phyloP scores from a whole-genome alignment of 371 early-diverging fungal species.

The Mortierella polycephala region DNA sequence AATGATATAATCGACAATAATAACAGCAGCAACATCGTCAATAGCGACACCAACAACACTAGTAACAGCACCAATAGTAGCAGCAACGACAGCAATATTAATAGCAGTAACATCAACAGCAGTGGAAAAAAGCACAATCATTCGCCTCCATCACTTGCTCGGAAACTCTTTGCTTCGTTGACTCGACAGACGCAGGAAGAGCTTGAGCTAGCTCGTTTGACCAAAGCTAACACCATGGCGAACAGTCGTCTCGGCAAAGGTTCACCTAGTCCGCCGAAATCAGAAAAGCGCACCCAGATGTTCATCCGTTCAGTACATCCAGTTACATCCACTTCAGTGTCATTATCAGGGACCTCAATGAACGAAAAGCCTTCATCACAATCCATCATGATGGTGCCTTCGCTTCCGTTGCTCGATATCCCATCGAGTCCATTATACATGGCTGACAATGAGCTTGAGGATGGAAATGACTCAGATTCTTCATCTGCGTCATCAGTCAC shows the following conservation, averaged over 20 bases:
- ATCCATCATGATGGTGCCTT: not conserved
- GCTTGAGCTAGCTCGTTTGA: constrained; percentile 11
- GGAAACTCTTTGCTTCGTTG: constrained; percentile 5
- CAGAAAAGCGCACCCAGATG: no score
- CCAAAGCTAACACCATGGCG: constrained; percentile 17
- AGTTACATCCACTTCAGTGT: not conserved
- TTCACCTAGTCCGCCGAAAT: not conserved
- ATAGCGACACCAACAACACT: no score
- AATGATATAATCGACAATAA: no score
- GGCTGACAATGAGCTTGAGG: constrained; percentile 11
- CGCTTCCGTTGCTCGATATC: not conserved
- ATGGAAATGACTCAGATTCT: not conserved
- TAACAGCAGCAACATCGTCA: no score
- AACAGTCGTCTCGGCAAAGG: constrained; percentile 2
- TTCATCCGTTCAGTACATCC: not conserved
- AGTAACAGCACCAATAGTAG: no score
- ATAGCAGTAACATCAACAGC: not conserved
- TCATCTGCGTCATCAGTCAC: not conserved
- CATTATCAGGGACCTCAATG: not conserved
- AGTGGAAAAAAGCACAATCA: not conserved
- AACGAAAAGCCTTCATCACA: not conserved
- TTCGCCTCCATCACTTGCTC: not conserved
- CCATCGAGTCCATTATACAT: constrained; percentile 13
- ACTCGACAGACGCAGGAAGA: constrained; percentile 10
- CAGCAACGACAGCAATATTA: not conserved